A percentile compares a stretch with the other conserved stretches of the same genome.
Conservation (phyloP, 2,329 filamentous ascomycete species). For the Bipolaris zeicola region DNA sequence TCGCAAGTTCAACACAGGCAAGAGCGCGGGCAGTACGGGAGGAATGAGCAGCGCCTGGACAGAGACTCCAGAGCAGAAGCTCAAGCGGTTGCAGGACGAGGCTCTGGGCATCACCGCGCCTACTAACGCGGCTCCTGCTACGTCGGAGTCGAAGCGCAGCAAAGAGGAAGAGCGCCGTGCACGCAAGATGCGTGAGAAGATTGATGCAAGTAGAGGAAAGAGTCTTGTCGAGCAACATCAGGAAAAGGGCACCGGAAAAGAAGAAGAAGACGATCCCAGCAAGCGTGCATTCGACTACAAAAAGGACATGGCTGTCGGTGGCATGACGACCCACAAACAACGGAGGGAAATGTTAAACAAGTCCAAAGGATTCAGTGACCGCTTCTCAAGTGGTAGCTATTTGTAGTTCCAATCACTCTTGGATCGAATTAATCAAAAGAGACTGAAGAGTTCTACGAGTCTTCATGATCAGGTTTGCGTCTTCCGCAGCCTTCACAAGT, state of each 20-base stretch:
- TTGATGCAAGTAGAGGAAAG: constrained; percentile 50
- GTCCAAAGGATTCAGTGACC: constrained; percentile 78
- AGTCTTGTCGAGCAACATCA: constrained; percentile 56
- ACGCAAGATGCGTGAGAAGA: constrained; percentile 63
- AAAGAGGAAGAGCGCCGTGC: constrained; percentile 55
- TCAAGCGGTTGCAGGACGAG: constrained; percentile 77
- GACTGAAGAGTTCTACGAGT: background rate
- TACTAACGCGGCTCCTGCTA: constrained; percentile 32
- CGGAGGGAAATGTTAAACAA: constrained; percentile 78
- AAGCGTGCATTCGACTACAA: constrained; percentile 86
- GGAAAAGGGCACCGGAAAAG: constrained; percentile 58
- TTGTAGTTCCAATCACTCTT: constrained; percentile 44
- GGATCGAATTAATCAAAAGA: background rate
- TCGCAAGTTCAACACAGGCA: constrained; percentile 80
- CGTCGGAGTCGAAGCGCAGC: constrained; percentile 38
- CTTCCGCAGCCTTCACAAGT: background rate
- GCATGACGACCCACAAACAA: constrained; percentile 73
- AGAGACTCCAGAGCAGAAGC: constrained; percentile 88
- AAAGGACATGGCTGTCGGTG: constrained; percentile 86
- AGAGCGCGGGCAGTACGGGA: constrained; percentile 58
- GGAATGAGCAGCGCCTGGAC: constrained; percentile 75
- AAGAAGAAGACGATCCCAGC: constrained; percentile 86
- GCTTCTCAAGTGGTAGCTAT: constrained; percentile 76
- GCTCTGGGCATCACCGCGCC: constrained; percentile 72
- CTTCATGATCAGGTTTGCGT: background rate